phyloP scores from a whole-genome alignment of 75 land plant species.

The Larix kaempferi region DNA sequence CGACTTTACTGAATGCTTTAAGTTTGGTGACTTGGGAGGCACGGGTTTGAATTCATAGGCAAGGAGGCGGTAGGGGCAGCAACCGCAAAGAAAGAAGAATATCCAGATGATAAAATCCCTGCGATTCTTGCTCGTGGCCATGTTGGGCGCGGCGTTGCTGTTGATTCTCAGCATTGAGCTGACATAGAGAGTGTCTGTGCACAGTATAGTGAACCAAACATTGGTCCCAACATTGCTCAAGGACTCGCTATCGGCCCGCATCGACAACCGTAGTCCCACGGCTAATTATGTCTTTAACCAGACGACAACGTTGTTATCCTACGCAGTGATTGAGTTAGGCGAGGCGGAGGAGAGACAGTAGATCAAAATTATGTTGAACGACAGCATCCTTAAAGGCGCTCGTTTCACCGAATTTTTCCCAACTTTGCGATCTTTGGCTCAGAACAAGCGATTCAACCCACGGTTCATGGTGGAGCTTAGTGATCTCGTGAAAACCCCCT shows the following conservation, averaged over 20 bases:
- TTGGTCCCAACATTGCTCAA: neutral
- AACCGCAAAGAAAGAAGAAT: no score
- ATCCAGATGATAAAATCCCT: neutral
- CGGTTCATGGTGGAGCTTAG: constrained; percentile 45
- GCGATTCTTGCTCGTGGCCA: neutral
- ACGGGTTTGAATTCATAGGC: neutral
- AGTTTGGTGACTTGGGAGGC: no score
- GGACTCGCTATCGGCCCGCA: neutral
- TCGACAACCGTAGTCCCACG: constrained; percentile 12
- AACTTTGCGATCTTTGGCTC: constrained; percentile 31
- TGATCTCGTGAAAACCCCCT: constrained; percentile 25
- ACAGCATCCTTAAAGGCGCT: constrained; percentile 5
- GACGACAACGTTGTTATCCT: constrained; percentile 36
- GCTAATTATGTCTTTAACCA: no score
- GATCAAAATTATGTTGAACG: constrained; percentile 28
- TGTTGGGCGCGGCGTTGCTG: neutral
- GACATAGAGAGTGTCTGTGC: neutral
- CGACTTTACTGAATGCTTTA: no score
- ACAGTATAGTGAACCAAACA: neutral
- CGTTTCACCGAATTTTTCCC: constrained; percentile 34
- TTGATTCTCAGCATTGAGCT: neutral
- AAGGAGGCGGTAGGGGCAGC: no score
- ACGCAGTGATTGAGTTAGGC: constrained; percentile 29
- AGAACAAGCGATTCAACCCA: constrained; percentile 39
- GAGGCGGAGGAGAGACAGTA: constrained; percentile 23